A percentile compares a stretch with the other conserved stretches of the same genome.
These are phyloP conservation scores for Hypoxylon fragiforme DNA, from an alignment of 495 filamentous ascomycete genomes.

Conservation along the genomic window DNA sequence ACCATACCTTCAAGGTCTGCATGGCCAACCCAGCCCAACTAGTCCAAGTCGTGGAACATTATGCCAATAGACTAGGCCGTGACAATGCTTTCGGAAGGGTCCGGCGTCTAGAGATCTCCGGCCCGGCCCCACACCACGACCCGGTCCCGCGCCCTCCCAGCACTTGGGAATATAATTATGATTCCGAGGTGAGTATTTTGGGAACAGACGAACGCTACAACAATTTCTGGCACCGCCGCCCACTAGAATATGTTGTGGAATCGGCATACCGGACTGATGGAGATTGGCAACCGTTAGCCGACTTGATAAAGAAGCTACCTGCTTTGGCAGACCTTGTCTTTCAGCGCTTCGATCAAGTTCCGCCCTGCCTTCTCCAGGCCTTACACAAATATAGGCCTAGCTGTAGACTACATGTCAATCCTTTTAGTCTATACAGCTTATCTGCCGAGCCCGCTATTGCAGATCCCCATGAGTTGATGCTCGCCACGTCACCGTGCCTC, in stretches of 20 bases:
- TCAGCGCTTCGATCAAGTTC: not conserved
- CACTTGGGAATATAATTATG: too few relatives aligned
- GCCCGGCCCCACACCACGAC: not conserved
- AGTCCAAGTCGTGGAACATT: not conserved
- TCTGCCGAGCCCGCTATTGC: not conserved
- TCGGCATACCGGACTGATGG: not conserved
- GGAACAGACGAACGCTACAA: too few relatives aligned
- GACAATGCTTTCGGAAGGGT: not conserved
- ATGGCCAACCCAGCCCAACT: not conserved
- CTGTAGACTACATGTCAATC: constrained; percentile 10
- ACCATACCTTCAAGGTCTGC: constrained; percentile 11
- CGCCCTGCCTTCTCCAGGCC: constrained; percentile 2
- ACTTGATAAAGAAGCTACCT: constrained; percentile 1
- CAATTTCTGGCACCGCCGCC: too few relatives aligned
- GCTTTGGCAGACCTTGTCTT: constrained; percentile 3
- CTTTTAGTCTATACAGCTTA: constrained; percentile 1
- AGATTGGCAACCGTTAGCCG: constrained; percentile 2
- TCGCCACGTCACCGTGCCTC: constrained; percentile 9
- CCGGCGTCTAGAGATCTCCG: constrained; percentile 4
- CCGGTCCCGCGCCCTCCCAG: too few relatives aligned
- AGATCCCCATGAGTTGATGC: constrained; percentile 2
- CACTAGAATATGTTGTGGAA: too few relatives aligned
- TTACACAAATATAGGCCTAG: not conserved
- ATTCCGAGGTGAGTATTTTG: too few relatives aligned
- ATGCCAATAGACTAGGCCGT: not conserved